Percentiles rank a stretch among this genome's conserved stretches.
Conservation (phyloP, 768 basidiomycete genomes). For the Suillus sp. region DNA sequence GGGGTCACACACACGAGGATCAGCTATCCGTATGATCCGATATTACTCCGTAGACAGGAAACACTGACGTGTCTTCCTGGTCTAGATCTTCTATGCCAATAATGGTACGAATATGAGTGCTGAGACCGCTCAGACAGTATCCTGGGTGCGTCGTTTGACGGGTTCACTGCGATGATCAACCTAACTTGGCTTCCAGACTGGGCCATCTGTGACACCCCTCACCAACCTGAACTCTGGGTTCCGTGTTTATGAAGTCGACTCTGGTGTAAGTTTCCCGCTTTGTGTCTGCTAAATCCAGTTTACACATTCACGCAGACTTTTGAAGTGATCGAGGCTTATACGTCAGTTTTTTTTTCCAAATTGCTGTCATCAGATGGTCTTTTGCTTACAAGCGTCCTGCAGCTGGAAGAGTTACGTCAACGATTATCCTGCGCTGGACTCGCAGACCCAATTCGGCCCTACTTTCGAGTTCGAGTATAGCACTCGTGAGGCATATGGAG, state of each 20-base stretch:
- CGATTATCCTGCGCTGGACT: conserved; percentile 58
- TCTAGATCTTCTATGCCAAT: conserved; percentile 70
- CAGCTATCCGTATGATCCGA: conserved; percentile 54
- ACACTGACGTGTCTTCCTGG: conserved; percentile 2
- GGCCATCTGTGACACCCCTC: conserved; percentile 68
- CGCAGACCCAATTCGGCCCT: conserved; percentile 58
- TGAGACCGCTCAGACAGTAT: conserved; percentile 55
- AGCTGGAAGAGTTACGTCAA: conserved; percentile 71
- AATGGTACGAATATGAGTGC: conserved; percentile 64
- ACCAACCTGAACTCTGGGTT: conserved; percentile 78
- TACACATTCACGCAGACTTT: conserved; percentile 54
- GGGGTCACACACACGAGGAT: conserved; percentile 78
- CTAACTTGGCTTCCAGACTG: conserved; percentile 47
- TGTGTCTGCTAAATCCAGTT: not conserved
- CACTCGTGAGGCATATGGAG: conserved; percentile 68
- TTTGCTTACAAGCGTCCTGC: conserved; percentile 9
- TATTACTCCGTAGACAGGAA: not conserved
- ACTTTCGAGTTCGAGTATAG: conserved; percentile 65
- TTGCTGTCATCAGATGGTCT: not conserved
- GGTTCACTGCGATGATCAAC: conserved; percentile 10
- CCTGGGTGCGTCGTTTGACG: conserved; percentile 43
- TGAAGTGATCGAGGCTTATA: conserved; percentile 76
- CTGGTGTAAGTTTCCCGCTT: conserved; percentile 47
- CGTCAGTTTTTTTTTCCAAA: conserved; percentile 46
- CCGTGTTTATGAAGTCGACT: conserved; percentile 49